Evolutionary conservation across 768 basidiomycete species (phyloP).

Genomic region (Strobilomyces confusus): DNA sequence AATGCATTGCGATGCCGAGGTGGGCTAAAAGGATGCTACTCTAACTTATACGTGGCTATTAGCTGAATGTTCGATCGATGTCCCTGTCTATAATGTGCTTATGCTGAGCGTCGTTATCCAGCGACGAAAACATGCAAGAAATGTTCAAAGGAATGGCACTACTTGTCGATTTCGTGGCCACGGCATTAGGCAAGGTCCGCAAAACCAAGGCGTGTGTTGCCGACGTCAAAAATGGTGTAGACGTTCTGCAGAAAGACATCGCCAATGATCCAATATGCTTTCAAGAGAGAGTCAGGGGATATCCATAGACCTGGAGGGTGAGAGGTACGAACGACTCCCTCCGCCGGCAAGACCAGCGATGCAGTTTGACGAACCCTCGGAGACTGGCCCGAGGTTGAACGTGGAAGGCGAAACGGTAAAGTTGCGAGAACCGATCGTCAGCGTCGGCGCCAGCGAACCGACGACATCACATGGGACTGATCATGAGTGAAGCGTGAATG

Average conservation of each 20-base stretch:
- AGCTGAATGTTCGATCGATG: not conserved
- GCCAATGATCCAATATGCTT: conserved; percentile 33
- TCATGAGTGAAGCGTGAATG: conserved; percentile 1
- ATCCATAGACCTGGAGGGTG: not conserved
- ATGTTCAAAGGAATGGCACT: not conserved
- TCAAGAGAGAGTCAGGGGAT: not conserved
- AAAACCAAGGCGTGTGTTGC: conserved; percentile 38
- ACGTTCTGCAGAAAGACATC: conserved; percentile 34
- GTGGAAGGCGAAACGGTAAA: conserved; percentile 35
- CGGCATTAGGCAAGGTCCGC: conserved; percentile 30
- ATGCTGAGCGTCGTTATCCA: not conserved
- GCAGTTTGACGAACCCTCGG: conserved; percentile 31
- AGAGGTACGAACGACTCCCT: conserved; percentile 18
- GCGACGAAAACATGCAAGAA: not conserved
- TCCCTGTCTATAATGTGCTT: not conserved
- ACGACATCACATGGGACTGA: conserved; percentile 32
- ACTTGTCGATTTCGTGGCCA: not conserved
- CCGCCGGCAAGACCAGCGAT: conserved; percentile 35
- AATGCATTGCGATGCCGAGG: conserved; percentile 88
- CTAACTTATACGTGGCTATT: conserved; percentile 25
- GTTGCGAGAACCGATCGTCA: conserved; percentile 37
- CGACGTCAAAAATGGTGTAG: conserved; percentile 31
- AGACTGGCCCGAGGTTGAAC: conserved; percentile 42
- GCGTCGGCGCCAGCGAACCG: conserved; percentile 25
- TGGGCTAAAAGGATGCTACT: conserved; percentile 80